A percentile compares a stretch with the other conserved stretches of the same genome.
phyloP scores from a whole-genome alignment of 192 early-diverging fungal species.

The Rhizophlyctis rosea region DNA sequence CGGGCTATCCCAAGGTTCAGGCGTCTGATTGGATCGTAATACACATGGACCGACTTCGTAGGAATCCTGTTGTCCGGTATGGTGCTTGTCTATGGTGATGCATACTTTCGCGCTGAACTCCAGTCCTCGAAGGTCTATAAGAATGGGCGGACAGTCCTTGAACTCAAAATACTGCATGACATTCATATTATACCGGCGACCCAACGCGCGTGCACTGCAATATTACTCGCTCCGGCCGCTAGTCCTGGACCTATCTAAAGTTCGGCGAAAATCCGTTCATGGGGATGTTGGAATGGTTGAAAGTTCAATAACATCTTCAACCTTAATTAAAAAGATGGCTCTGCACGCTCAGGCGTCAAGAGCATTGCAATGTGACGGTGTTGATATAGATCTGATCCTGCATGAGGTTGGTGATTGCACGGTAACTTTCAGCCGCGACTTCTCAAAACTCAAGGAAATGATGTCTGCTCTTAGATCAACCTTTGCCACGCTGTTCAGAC shows the following conservation, averaged over 20 bases:
- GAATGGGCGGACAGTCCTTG: too few relatives aligned
- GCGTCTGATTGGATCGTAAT: not conserved
- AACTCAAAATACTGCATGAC: not conserved
- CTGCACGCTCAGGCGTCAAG: not conserved
- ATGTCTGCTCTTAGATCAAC: too few relatives aligned
- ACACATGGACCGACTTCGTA: not conserved
- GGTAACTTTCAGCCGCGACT: conserved; percentile 17
- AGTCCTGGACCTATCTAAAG: conserved; percentile 60
- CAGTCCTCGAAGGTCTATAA: too few relatives aligned
- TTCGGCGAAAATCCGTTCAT: conserved; percentile 17
- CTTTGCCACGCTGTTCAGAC: too few relatives aligned
- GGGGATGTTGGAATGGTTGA: conserved; percentile 17
- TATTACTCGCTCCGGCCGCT: conserved; percentile 67
- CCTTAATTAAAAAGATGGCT: too few relatives aligned
- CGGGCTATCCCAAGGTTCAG: too few relatives aligned
- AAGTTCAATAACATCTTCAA: conserved; percentile 27
- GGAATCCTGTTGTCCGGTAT: not conserved
- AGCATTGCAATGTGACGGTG: conserved; percentile 2
- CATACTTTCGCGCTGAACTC: not conserved
- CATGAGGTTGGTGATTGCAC: conserved; percentile 55
- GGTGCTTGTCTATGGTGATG: too few relatives aligned
- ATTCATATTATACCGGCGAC: not conserved
- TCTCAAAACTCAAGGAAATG: too few relatives aligned
- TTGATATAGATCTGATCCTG: conserved; percentile 42
- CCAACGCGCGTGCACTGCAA: conserved; percentile 41